Percentiles rank a stretch among this genome's conserved stretches.
phyloP scores from a whole-genome alignment of 1,284 basidiomycete genomes.

The Apiotrichum gamsii region DNA sequence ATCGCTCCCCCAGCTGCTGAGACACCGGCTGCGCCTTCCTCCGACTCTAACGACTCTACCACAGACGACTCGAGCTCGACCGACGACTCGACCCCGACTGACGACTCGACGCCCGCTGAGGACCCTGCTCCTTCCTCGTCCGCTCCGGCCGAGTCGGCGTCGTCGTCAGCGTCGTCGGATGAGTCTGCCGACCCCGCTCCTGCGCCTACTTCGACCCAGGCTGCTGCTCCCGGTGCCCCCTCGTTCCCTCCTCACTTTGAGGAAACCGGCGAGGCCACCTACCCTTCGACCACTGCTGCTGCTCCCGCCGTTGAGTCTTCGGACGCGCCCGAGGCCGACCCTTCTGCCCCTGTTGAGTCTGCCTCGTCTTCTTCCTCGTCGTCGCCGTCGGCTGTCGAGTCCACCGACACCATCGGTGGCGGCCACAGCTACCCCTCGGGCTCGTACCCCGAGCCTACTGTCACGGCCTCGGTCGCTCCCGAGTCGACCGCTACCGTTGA shows the following conservation, averaged over 20 bases:
- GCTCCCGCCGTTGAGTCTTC: background rate
- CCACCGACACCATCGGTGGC: background rate
- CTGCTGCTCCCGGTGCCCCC: no score
- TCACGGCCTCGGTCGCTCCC: background rate
- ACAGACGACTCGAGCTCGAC: no score
- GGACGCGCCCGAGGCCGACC: background rate
- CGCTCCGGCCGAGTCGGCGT: no score
- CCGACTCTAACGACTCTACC: no score
- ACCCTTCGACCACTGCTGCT: background rate
- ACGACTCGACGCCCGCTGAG: no score
- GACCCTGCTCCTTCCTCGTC: background rate
- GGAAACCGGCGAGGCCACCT: background rate
- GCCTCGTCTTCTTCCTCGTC: no score
- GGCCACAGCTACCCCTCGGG: background rate
- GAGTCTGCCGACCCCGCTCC: slow-evolving; percentile 1
- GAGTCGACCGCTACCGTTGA: slow-evolving; percentile 1
- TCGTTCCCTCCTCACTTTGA: no score
- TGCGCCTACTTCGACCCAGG: slow-evolving; percentile 1
- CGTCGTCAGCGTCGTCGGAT: no score
- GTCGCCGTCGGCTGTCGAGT: no score
- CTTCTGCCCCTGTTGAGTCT: background rate
- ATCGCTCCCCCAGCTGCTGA: no score
- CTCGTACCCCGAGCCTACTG: background rate
- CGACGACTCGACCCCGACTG: no score
- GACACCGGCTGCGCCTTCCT: background rate